Conservation (phyloP, 208 protist genomes). For the Leptomonas pyrrhocoris region DNA sequence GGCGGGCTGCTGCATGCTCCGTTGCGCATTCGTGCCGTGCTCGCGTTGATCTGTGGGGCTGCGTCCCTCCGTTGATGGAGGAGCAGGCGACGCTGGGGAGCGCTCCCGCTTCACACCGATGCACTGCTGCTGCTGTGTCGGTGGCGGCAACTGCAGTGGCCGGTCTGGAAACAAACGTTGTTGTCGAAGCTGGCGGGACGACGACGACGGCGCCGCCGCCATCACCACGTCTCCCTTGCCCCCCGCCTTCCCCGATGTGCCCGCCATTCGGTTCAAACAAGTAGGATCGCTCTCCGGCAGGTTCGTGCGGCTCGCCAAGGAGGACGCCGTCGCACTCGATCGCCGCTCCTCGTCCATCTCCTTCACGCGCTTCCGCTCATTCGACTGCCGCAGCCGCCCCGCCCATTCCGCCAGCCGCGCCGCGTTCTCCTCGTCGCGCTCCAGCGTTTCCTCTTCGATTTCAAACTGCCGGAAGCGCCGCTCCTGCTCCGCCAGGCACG, state of each 20-base stretch:
- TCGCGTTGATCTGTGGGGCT: background rate
- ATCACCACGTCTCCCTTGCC: background rate
- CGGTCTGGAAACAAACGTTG: conserved; percentile 25
- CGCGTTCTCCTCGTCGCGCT: conserved; percentile 28
- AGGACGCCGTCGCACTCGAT: background rate
- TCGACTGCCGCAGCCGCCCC: conserved; percentile 31
- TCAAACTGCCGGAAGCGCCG: conserved; percentile 64
- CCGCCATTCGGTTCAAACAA: background rate
- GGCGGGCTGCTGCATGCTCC: background rate
- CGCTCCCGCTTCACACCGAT: background rate
- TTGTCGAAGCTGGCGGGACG: conserved; percentile 7
- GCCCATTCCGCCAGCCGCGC: conserved; percentile 11
- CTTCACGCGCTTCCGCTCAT: conserved; percentile 17
- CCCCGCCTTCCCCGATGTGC: no score
- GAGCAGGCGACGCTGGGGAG: background rate
- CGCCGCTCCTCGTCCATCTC: conserved; percentile 16
- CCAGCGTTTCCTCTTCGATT: conserved; percentile 48
- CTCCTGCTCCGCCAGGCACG: conserved; percentile 54
- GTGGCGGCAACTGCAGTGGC: background rate
- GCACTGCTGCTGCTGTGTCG: background rate
- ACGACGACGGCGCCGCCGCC: background rate
- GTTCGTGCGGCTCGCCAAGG: background rate
- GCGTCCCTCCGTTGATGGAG: no score
- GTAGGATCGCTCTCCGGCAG: background rate
- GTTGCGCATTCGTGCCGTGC: background rate